Evolutionary conservation across 331 rosid species (phyloP), one percentile per base, ranked within the genome.

Genomic region (Quercus lobata): DNA sequence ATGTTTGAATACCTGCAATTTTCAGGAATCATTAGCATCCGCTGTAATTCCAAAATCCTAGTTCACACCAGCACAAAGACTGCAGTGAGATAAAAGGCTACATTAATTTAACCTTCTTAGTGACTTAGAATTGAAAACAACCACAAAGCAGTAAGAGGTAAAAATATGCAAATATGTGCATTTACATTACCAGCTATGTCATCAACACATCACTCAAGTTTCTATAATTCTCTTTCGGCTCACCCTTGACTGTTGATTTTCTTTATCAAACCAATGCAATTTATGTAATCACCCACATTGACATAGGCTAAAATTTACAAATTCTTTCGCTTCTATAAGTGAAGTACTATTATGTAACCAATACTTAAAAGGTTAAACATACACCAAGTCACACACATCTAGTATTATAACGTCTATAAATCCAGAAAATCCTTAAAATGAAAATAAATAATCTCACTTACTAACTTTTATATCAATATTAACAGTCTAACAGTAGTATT

Each of bases 1-100:
- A 89, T 14, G 98, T 92, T 81, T 94, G 98, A 25, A 94, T 78
- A 80, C 98, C 98, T 94, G 87, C 79, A 92, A 75, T 56, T 55
- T 72, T n/a, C 27, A 14, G 34, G 16, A 8, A 74, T 57, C 35
- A 62, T 30, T 3, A 72, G n/a, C 29, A 82, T 56, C 73, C 24
- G 49, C 53, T 55, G 68, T 24, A 17, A 41, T 22, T 62, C 69
- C 24, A 52, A 1, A 17, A 5, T 11, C 21, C 63, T 19, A 15
- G 19, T 61, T 21, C 34, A 57, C 71, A 73, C 49, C 25, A 76
- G 69, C 32, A 19, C 29, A 61, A 54, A 76, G 25, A 35, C 15
- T n/a, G 41, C 70, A 55, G 53, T 56, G 16, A 22, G 0, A 74
- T 49, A 15, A 66, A 79, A 27, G 56, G 74, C 70, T 69, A 30